Percentiles rank a stretch among this genome's conserved stretches.
These are phyloP conservation scores for Cladosporium velox DNA, from an alignment of 2,329 filamentous ascomycete species.

Conservation along the genomic window DNA sequence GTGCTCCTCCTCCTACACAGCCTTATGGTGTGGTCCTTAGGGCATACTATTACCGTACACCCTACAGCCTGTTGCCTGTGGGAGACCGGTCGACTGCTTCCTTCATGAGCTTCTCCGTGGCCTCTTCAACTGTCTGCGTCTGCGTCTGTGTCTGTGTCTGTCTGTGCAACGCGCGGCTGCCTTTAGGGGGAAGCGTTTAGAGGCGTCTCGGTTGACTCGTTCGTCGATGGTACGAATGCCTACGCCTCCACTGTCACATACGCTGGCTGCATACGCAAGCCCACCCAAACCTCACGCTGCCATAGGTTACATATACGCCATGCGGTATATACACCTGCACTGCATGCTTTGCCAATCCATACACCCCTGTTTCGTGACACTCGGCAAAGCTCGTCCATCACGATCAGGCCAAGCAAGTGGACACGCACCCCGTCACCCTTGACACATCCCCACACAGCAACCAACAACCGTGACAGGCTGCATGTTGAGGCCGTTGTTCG, in stretches of 20 bases:
- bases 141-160: not conserved
- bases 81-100: not conserved
- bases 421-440: not conserved
- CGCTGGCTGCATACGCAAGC: not conserved
- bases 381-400: not conserved
- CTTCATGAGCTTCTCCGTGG: not conserved
- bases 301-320: not conserved
- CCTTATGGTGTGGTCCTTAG: not conserved
- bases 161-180: slow-evolving; percentile 5
- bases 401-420: not conserved
- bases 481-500: not conserved
- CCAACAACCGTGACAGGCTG: not conserved
- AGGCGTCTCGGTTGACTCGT: not conserved
- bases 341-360: not conserved
- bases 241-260: not conserved
- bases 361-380: not conserved
- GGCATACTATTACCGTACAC: not conserved
- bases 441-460: not conserved
- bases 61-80: not conserved
- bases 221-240: not conserved
- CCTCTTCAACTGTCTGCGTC: not conserved
- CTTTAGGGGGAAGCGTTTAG: not conserved
- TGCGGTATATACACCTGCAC: not conserved
- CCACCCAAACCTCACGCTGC: not conserved
- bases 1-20: not conserved